Conservation (phyloP, 2,329 filamentous ascomycete species). For the Microcyclosporella mali region DNA sequence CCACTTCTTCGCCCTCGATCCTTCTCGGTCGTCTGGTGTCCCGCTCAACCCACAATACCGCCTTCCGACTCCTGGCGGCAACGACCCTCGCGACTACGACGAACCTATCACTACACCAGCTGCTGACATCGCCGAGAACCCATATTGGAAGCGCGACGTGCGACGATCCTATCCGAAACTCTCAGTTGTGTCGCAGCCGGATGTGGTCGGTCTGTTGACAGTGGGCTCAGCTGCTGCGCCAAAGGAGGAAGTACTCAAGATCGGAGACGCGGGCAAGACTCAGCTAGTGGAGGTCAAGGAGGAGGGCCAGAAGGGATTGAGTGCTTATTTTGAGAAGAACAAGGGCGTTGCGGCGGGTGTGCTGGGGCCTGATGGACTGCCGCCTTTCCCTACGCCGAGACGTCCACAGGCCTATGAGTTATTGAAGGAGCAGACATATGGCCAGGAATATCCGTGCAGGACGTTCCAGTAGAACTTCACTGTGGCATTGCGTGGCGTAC, state of each 20-base stretch:
- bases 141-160: constrained; percentile 91
- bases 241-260: constrained; percentile 67
- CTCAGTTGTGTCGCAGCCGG: constrained; percentile 73
- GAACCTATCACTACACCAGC: constrained; percentile 81
- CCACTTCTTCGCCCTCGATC: constrained; percentile 70
- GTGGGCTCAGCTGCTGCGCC: constrained; percentile 77
- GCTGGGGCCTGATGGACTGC: constrained; percentile 70
- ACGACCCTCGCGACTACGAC: constrained; percentile 66
- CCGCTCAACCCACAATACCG: constrained; percentile 91
- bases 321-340: constrained; percentile 65
- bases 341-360: constrained; percentile 50
- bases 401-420: constrained; percentile 62
- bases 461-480: constrained; percentile 31
- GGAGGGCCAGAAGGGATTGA: constrained; percentile 66
- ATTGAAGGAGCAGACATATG: constrained; percentile 66
- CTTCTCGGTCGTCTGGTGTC: constrained; percentile 82
- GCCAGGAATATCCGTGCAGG: constrained; percentile 39
- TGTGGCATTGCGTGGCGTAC: too few species aligned
- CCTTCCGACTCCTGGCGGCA: constrained; percentile 70
- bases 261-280: constrained; percentile 66
- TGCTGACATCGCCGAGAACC: constrained; percentile 81
- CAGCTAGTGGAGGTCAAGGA: constrained; percentile 71
- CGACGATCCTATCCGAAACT: constrained; percentile 76
- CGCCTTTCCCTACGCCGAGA: constrained; percentile 75
- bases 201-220: constrained; percentile 76